Percentiles rank a stretch among this genome's conserved stretches.
Evolutionary conservation across 495 filamentous ascomycete genomes (phyloP).

Genomic region (Penicillium atrosanguineum): DNA sequence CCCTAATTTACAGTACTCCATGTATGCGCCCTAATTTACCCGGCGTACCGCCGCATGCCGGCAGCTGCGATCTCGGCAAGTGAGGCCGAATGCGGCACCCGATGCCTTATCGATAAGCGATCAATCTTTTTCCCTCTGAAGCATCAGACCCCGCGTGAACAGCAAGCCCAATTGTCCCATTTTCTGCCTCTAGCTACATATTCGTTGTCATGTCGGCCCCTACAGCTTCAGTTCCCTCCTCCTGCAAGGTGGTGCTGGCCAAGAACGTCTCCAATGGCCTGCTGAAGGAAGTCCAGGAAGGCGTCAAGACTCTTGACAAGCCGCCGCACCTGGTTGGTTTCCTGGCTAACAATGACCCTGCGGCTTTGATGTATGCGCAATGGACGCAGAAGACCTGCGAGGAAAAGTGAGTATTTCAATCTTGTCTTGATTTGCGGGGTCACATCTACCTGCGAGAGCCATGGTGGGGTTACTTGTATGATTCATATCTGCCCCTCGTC

Average conservation of each 20-base stretch:
- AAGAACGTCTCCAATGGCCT: constrained; percentile 78
- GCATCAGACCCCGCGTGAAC: constrained; percentile 17
- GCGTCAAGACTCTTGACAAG: constrained; percentile 63
- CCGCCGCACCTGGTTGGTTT: constrained; percentile 84
- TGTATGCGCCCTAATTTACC: background rate
- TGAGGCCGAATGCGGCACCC: constrained; percentile 37
- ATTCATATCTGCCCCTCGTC: constrained; percentile 28
- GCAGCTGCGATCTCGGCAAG: constrained; percentile 8
- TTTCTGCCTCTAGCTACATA: constrained; percentile 6
- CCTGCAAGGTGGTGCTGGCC: constrained; percentile 89
- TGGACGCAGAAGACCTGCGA: constrained; percentile 95
- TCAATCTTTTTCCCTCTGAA: constrained; percentile 35
- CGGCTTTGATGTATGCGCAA: constrained; percentile 88
- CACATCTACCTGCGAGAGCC: constrained; percentile 9
- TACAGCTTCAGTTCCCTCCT: constrained; percentile 41
- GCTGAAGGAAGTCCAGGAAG: constrained; percentile 70
- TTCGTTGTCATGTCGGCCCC: constrained; percentile 34
- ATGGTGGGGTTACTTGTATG: constrained; percentile 21
- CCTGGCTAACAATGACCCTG: constrained; percentile 86
- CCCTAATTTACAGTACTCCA: background rate
- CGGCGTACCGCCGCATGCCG: background rate
- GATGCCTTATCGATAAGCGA: constrained; percentile 47
- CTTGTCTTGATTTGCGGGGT: constrained; percentile 9
- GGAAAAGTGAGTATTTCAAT: constrained; percentile 71
- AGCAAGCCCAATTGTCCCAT: constrained; percentile 10